Base-by-base conservation (phyloP, 2,329 filamentous ascomycete genomes). In the Neofusicoccum parvum region DNA sequence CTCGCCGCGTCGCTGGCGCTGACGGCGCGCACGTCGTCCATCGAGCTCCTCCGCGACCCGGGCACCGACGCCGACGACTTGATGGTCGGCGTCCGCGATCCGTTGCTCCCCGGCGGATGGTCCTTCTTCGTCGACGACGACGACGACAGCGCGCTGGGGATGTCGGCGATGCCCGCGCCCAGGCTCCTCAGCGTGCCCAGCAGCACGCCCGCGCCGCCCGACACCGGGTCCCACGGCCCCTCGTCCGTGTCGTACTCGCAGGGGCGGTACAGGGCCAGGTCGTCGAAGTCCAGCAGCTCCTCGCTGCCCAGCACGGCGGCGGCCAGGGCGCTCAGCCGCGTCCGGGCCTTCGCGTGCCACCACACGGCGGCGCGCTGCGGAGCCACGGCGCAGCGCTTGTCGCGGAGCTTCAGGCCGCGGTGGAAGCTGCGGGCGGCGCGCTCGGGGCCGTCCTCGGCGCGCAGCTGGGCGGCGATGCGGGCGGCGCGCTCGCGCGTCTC, bases 221-320 rank as follows among this genome's bases (percentile, higher is more conserved):
- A 90, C 11, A 92, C 79, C 0, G 90, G 90, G 72, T 92, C 90
- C 0, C 90, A 90, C 0, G 90, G 89, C 0, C 90, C 90, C 69
- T 90, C 88, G 70, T 92, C 92, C 70, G 92, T 90, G 69, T 91
- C 91, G 88, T 89, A 92, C 70, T 91, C 89, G 59, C 84, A 86
- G 70, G 90, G 88, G 9, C 90, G 82, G 7, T 91, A 71, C 0
- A 92, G 80, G 11, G 85, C 83, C 53, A 92, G 76, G 65, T 87
- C 85, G 64, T 84, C 85, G 85, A 88, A 91, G 27, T 83, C 81
- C 20, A 91, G 72, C 68, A 85, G 82, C n/a, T 86, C 87, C 68
- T 82, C 82, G 37, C 85, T 81, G 3, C 90, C 85, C 1, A 91
- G 77, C 1, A 91, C 79, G 32, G 90, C 86, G 0, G 90, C 89